Evolutionary conservation across 78 protist species (phyloP).

Genomic region (slime mould (Dictyostelium discoideum)): dicty_2.7 NC_007091.3:1565501-1566000

Average conservation of each 20-base stretch:
- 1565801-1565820: not conserved
- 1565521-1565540: conserved; percentile 20
- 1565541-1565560: not conserved
- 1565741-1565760: not conserved
- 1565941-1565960: not conserved
- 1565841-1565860: not conserved
- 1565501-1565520: not conserved
- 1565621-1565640: conserved; percentile 95
- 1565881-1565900: not conserved
- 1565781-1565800: conserved; percentile 1
- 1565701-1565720: not conserved
- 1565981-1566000: not conserved
- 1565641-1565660: conserved; percentile 88
- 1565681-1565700: conserved; percentile 32
- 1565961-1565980: not conserved
- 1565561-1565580: not conserved
- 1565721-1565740: not conserved
- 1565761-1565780: conserved; percentile 3
- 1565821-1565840: not conserved
- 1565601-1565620: conserved; percentile 82
- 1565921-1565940: not conserved
- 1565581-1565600: not conserved
- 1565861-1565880: not conserved
- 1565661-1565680: conserved; percentile 75
- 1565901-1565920: not conserved